phyloP scores from a whole-genome alignment of 352 stramenopile genomes.

The Pilasporangium apinafurcum region DNA sequence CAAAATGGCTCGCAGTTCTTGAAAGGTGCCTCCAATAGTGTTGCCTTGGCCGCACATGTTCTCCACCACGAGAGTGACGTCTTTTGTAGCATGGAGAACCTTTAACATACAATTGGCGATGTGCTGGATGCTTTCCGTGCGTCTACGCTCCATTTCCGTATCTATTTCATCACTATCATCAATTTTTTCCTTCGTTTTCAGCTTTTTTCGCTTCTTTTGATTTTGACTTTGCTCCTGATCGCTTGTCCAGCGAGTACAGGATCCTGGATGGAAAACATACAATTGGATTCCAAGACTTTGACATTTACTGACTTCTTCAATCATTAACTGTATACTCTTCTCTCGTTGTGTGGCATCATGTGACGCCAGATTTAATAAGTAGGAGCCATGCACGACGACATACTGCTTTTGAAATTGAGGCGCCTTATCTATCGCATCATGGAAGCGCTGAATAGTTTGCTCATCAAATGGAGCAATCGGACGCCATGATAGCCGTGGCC shows the following conservation, averaged over 20 bases:
- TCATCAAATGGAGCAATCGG: slow-evolving; percentile 11
- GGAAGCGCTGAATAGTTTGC: slow-evolving; percentile 10
- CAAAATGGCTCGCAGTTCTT: slow-evolving; percentile 26
- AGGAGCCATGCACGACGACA: slow-evolving; percentile 34
- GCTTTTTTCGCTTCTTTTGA: slow-evolving; percentile 7
- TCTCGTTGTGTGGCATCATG: slow-evolving; percentile 18
- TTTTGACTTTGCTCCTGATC: slow-evolving; percentile 1
- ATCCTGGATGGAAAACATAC: slow-evolving; percentile 42
- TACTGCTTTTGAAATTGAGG: slow-evolving; percentile 11
- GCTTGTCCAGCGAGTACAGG: slow-evolving; percentile 14
- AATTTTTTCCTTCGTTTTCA: background rate
- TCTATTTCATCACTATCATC: slow-evolving; percentile 2
- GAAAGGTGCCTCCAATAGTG: slow-evolving; percentile 22
- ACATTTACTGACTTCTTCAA: slow-evolving; percentile 35
- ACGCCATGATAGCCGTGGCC: slow-evolving; percentile 29
- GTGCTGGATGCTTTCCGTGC: slow-evolving; percentile 14
- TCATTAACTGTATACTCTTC: slow-evolving; percentile 30
- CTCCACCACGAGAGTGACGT: slow-evolving; percentile 28
- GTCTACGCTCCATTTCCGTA: background rate
- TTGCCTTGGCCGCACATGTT: slow-evolving; percentile 42
- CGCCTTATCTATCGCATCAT: slow-evolving; percentile 3
- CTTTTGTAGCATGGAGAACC: slow-evolving; percentile 15
- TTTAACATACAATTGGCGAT: slow-evolving; percentile 22
- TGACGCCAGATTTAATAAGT: slow-evolving; percentile 35
- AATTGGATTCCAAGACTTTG: slow-evolving; percentile 22